Percentiles rank a stretch among this genome's conserved stretches.
phyloP scores from a whole-genome alignment of 176 grass and related monocot genomes.

The Eremochloa ophiuroides region DNA sequence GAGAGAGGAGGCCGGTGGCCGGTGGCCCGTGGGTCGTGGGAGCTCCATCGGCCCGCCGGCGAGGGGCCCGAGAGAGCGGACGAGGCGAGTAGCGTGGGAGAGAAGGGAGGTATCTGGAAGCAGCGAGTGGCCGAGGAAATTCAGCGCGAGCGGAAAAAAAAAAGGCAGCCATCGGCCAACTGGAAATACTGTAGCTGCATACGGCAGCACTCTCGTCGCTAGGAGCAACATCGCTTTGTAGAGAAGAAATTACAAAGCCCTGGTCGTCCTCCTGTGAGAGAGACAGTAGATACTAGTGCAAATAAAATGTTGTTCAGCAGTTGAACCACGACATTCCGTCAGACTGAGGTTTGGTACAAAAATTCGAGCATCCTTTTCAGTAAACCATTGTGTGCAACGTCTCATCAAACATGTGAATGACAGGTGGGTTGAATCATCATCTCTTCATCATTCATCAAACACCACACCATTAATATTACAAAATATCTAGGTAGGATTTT shows the following conservation, averaged over 20 bases:
- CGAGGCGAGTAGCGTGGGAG: no score
- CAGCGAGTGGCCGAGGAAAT: no score
- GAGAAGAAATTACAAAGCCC: not conserved
- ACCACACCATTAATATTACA: not conserved
- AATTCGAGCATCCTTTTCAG: not conserved
- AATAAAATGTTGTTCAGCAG: not conserved
- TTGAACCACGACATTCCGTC: not conserved
- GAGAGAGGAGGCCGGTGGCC: no score
- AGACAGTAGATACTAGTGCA: not conserved
- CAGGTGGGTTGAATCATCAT: not conserved
- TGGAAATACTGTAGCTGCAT: no score
- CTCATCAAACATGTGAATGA: not conserved
- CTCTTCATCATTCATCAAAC: not conserved
- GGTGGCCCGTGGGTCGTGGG: no score
- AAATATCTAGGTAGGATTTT: conserved; percentile 11
- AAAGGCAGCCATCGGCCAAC: no score
- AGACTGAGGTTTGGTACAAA: not conserved
- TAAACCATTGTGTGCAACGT: not conserved
- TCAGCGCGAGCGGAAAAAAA: no score
- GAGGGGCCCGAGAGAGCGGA: no score
- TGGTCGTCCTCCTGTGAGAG: not conserved
- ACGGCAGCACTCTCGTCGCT: no score
- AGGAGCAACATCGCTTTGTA: no score
- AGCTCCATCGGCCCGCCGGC: no score
- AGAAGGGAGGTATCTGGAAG: no score